Evolutionary conservation across 2,329 filamentous ascomycete species (phyloP).

Genomic region (Hypoxylon sp.): DNA sequence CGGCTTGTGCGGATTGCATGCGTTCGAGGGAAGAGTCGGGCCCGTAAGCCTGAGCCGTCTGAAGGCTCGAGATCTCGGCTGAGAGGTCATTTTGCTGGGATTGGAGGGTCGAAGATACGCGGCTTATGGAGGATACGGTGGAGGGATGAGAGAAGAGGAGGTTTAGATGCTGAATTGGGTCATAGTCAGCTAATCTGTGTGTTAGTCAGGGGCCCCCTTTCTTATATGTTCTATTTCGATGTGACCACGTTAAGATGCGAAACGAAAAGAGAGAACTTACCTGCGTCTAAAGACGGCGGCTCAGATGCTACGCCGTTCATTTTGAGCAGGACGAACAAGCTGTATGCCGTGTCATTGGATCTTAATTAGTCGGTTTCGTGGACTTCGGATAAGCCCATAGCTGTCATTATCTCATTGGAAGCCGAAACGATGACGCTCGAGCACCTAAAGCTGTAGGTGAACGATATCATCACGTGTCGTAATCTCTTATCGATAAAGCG

Average conservation of each 20-base stretch:
- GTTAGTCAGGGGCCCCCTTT: slow-evolving; percentile 31
- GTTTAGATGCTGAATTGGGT: slow-evolving; percentile 94
- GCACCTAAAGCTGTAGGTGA: slow-evolving; percentile 9
- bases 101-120: slow-evolving; percentile 80
- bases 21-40: slow-evolving; percentile 90
- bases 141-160: slow-evolving; percentile 92
- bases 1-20: slow-evolving; percentile 91
- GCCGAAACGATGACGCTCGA: slow-evolving; percentile 23
- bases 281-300: slow-evolving; percentile 61
- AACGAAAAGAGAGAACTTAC: slow-evolving; percentile 52
- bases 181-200: slow-evolving; percentile 76
- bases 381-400: slow-evolving; percentile 21
- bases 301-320: slow-evolving; percentile 61
- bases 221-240: slow-evolving; percentile 44
- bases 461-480: slow-evolving; percentile 31
- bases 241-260: slow-evolving; percentile 1
- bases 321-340: slow-evolving; percentile 30
- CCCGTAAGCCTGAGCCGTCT: slow-evolving; percentile 84
- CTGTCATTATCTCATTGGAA: slow-evolving; percentile 20
- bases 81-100: slow-evolving; percentile 87
- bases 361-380: slow-evolving; percentile 3
- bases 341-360: slow-evolving; percentile 32
- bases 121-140: slow-evolving; percentile 81
- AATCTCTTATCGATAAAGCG: slow-evolving; percentile 29
- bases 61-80: slow-evolving; percentile 79